A percentile compares a stretch with the other conserved stretches of the same genome.
phyloP scores from a whole-genome alignment of 768 basidiomycete species.

The Tulasnella sp. region DNA sequence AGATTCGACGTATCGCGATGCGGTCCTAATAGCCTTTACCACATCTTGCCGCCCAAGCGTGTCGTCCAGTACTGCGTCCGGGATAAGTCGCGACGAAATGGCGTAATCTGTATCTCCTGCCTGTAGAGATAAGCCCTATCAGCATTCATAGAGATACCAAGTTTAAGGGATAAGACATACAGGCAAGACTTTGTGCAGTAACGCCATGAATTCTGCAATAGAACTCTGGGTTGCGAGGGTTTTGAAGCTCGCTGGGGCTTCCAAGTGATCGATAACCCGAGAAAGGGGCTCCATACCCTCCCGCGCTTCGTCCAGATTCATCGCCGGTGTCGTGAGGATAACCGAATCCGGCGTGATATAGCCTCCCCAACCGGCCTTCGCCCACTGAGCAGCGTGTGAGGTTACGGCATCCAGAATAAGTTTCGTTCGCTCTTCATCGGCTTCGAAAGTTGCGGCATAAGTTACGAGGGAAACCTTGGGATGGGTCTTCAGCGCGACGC shows the following conservation, averaged over 20 bases:
- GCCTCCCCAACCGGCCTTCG: slow-evolving; percentile 9
- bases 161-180: no score
- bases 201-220: no score
- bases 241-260: no score
- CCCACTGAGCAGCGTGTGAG: background rate
- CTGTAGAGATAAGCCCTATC: background rate
- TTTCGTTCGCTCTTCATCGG: background rate
- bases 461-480: background rate
- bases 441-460: background rate
- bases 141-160: no score
- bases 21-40: slow-evolving; percentile 7
- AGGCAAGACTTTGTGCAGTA: no score
- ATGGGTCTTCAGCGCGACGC: slow-evolving; percentile 9
- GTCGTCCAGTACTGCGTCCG: background rate
- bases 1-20: background rate
- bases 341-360: background rate
- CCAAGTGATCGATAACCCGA: no score
- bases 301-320: background rate
- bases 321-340: background rate
- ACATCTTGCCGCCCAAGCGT: slow-evolving; percentile 2
- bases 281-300: background rate
- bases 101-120: background rate
- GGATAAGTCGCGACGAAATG: slow-evolving; percentile 6
- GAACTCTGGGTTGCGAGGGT: no score
- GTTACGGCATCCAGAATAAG: background rate